phyloP scores from a whole-genome alignment of 441 rosid genomes.

The Isatis lusitanica region DNA sequence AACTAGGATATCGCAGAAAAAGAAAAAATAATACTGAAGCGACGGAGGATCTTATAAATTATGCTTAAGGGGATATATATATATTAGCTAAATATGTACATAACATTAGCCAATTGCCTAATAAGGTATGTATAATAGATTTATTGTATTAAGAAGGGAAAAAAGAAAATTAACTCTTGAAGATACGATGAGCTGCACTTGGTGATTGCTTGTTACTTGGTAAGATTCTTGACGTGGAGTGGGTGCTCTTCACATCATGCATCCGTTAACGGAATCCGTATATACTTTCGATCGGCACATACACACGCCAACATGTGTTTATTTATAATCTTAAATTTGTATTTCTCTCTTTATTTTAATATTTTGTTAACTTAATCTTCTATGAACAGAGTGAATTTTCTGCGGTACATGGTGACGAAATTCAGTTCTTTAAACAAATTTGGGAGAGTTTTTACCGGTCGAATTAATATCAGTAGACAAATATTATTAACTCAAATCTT shows the following conservation, averaged over 20 bases:
- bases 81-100: too few species aligned
- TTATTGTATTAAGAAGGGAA: too few species aligned
- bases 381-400: neutral
- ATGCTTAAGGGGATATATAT: neutral
- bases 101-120: too few species aligned
- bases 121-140: neutral
- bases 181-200: slow-evolving; percentile 35
- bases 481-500: neutral
- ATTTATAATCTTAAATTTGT: neutral
- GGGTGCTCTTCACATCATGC: slow-evolving; percentile 39
- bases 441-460: neutral
- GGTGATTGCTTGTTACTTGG: slow-evolving; percentile 27
- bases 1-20: neutral
- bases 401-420: neutral
- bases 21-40: neutral
- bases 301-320: slow-evolving; percentile 27
- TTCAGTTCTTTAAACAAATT: neutral
- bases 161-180: slow-evolving; percentile 1
- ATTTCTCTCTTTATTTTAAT: neutral
- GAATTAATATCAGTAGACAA: neutral
- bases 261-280: slow-evolving; percentile 17
- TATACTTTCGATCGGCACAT: slow-evolving; percentile 18
- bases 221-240: slow-evolving; percentile 37
- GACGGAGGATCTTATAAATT: neutral
- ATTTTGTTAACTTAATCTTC: neutral